Evolutionary conservation across 495 filamentous ascomycete species (phyloP).

Genomic region (Penicillium pulvis): DNA sequence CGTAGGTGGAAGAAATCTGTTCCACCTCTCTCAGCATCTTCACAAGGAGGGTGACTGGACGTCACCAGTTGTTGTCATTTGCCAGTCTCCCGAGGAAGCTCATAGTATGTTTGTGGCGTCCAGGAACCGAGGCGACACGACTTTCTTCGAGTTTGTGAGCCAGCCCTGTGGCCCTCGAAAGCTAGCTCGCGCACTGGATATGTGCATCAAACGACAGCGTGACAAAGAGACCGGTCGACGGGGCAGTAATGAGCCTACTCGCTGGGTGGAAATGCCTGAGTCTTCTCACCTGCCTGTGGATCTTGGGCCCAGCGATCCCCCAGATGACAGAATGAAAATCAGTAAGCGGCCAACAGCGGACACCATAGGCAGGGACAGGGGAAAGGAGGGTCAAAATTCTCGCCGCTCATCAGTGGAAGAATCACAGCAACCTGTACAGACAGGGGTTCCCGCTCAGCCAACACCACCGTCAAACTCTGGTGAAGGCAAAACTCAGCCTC

Average conservation of each 20-base stretch:
- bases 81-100: constrained; percentile 31
- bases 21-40: constrained; percentile 19
- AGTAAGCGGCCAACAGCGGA: neutral
- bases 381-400: neutral
- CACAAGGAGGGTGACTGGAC: constrained; percentile 1
- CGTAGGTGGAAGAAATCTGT: constrained; percentile 13
- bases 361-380: neutral
- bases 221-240: neutral
- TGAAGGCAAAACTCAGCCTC: neutral
- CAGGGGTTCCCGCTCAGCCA: neutral
- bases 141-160: constrained; percentile 32
- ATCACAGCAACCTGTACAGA: neutral
- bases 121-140: constrained; percentile 12
- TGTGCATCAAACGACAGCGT: constrained; percentile 29
- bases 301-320: constrained; percentile 1
- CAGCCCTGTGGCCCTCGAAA: constrained; percentile 38
- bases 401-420: neutral
- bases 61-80: constrained; percentile 32
- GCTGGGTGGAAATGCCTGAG: constrained; percentile 29
- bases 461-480: neutral
- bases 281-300: constrained; percentile 5
- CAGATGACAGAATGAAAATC: constrained; percentile 4
- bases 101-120: constrained; percentile 28
- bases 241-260: constrained; percentile 20
- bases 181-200: constrained; percentile 23